A percentile compares a stretch with the other conserved stretches of the same genome.
phyloP scores from a whole-genome alignment of 2,329 filamentous ascomycete species.

The Fusarium paranaense region DNA sequence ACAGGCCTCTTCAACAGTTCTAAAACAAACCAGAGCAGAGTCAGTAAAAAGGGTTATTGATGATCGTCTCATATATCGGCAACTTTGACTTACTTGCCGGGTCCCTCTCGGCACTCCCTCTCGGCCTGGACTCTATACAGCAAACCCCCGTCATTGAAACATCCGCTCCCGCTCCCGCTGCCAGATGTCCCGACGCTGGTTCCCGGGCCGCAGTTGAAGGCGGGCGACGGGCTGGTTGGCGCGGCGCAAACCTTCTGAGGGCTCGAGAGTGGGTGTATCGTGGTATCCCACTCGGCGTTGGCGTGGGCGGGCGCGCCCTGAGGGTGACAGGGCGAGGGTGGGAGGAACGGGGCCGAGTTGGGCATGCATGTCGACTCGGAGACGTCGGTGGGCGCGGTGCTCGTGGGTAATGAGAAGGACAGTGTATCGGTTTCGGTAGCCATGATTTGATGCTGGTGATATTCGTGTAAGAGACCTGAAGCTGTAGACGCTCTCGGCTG shows the following conservation, averaged over 20 bases:
- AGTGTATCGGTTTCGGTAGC: slow-evolving; percentile 50
- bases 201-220: slow-evolving; percentile 4
- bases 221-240: background rate
- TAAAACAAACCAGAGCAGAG: slow-evolving; percentile 28
- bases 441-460: slow-evolving; percentile 34
- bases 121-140: slow-evolving; percentile 43
- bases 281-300: slow-evolving; percentile 47
- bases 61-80: background rate
- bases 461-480: background rate
- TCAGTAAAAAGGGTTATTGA: slow-evolving; percentile 30
- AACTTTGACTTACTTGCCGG: slow-evolving; percentile 42
- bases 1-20: slow-evolving; percentile 53
- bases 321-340: slow-evolving; percentile 25
- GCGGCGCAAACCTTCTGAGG: slow-evolving; percentile 22
- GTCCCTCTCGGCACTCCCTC: slow-evolving; percentile 42
- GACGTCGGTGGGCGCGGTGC: slow-evolving; percentile 48
- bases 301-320: slow-evolving; percentile 15
- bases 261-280: slow-evolving; percentile 35
- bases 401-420: slow-evolving; percentile 47
- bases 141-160: slow-evolving; percentile 43
- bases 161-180: slow-evolving; percentile 25
- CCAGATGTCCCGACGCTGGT: slow-evolving; percentile 1
- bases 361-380: slow-evolving; percentile 45
- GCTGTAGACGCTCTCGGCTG: slow-evolving; percentile 21
- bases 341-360: slow-evolving; percentile 27